Base-by-base conservation (phyloP, 2,329 filamentous ascomycete genomes). In the Colletotrichum theobromicola region DNA sequence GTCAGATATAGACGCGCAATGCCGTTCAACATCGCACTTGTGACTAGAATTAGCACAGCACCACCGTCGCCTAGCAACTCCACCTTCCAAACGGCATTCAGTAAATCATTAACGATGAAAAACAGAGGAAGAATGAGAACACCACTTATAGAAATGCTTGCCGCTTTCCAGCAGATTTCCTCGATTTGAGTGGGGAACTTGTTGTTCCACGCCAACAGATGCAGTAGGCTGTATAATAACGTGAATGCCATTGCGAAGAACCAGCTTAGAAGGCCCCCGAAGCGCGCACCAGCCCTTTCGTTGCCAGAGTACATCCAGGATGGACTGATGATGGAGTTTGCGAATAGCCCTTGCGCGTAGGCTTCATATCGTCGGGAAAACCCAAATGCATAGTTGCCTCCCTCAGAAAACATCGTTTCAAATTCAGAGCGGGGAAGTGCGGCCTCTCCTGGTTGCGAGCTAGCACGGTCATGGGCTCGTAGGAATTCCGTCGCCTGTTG, bases 381-480 rank as follows among this genome's bases (percentile, higher is more conserved):
- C n/a, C n/a, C n/a, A n/a, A n/a, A n/a, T n/a, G 18, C 37, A 46
- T 1, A 46, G 42, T 46, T 46, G 5, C 42, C 42, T 0, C 42
- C n/a, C 1, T 0, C n/a, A 1, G 1, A 46, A n/a, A 46, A 21
- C 0, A 46, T 2, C 13, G 42, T 21, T 0, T 7, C 1, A 1
- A 46, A 21, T 0, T 46, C n/a, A 7, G 42, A 0, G 2, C 42
- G n/a, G 21, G 42, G 1, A 13, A 46, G 3, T 1, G 2, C n/a
- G n/a, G n/a, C n/a, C n/a, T n/a, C n/a, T n/a, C n/a, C n/a, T 13
- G n/a, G 0, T 2, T 1, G 0, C 12, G 0, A 13, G 18, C 3
- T 7, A 12, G 42, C 1, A 13, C 12, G 3, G 10, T 7, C 4
- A 21, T 13, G 2, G 21, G 12, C 2, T 9, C 42, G 42, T 10